Evolutionary conservation across 2,329 filamentous ascomycete genomes (phyloP), one percentile per base, ranked within the genome.

Genomic region (Colletotrichum siamense): DNA sequence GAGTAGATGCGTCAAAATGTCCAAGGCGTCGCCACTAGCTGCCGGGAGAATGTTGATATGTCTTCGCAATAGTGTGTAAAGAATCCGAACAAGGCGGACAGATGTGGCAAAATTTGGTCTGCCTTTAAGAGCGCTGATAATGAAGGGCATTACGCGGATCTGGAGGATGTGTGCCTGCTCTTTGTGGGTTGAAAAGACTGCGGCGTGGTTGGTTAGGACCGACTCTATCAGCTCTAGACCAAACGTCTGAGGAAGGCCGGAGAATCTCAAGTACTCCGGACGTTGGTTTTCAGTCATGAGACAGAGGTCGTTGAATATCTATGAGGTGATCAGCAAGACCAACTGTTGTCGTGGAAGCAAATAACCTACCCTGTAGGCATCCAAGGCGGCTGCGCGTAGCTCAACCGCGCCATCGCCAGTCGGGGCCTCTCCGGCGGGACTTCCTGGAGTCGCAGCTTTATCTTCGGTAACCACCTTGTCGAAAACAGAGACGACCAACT

Each of bases 201-300:
- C 88, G n/a, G 93, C 91, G 86, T 98, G 95, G 80, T 96, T 98
- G 28, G 94, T 94, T 75, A 99, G 87, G 69, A 98, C 93, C 1
- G 95, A 96, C 85, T 98, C 96, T 80, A 99, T 95, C 71, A 99
- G 89, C 82, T 99, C 97, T 2, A 99, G 87, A 8, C 96, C 95
- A 80, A 98, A 97, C 1, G 95, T 94, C 80, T 95, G 93, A 0
- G 95, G 93, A 12, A 99, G 89, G 5, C 92, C 92, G 15, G 94
- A 93, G 80, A 97, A 95, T 36, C 93, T 92, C 52, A 99, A 89
- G 81, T 96, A 98, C 78, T 95, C 92, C 6, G 96, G 93, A 55
- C 93, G 93, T 80, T 97, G 94, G 39, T 95, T 95, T 83, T 98
- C 95, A 0, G 96, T 95, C 80, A 98, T 88, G 64, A 98, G 90